Percentiles rank a stretch among this genome's conserved stretches.
Conservation (phyloP, 441 rosid genomes). For the Erodium trifolium region DNA sequence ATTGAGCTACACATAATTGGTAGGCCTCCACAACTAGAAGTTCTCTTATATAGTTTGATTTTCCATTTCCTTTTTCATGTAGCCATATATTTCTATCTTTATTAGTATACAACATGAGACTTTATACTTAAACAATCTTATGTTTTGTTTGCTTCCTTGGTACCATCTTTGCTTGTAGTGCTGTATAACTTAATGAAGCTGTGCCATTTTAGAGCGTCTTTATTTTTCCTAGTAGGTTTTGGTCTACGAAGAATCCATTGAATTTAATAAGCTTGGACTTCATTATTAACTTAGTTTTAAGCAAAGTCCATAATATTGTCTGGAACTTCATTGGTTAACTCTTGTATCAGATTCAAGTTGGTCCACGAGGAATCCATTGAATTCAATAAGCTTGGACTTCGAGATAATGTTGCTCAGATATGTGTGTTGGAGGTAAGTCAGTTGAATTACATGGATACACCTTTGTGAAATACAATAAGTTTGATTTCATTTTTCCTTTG, state of each 20-base stretch:
- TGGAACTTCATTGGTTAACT: slow-evolving; percentile 21
- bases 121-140: too few relatives aligned
- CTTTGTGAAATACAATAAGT: slow-evolving; percentile 6
- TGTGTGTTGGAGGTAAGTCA: slow-evolving; percentile 77
- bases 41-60: too few relatives aligned
- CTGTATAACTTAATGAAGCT: neutral
- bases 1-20: too few relatives aligned
- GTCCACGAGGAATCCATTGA: slow-evolving; percentile 72
- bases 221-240: slow-evolving; percentile 17
- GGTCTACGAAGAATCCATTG: slow-evolving; percentile 67
- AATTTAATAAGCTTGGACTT: slow-evolving; percentile 70
- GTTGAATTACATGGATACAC: slow-evolving; percentile 8
- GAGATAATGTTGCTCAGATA: slow-evolving; percentile 98
- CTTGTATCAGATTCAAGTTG: slow-evolving; percentile 68
- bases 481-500: slow-evolving; percentile 2
- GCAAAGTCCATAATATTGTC: neutral
- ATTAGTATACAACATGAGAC: too few relatives aligned
- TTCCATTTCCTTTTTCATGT: too few relatives aligned
- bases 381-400: slow-evolving; percentile 71
- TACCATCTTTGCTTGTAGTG: neutral
- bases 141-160: neutral
- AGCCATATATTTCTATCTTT: too few relatives aligned
- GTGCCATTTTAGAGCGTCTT: neutral
- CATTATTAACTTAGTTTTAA: slow-evolving; percentile 8
- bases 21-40: too few relatives aligned